Evolutionary conservation across 129 eudicot genomes (phyloP).

Genomic region (Logfia minima): DNA sequence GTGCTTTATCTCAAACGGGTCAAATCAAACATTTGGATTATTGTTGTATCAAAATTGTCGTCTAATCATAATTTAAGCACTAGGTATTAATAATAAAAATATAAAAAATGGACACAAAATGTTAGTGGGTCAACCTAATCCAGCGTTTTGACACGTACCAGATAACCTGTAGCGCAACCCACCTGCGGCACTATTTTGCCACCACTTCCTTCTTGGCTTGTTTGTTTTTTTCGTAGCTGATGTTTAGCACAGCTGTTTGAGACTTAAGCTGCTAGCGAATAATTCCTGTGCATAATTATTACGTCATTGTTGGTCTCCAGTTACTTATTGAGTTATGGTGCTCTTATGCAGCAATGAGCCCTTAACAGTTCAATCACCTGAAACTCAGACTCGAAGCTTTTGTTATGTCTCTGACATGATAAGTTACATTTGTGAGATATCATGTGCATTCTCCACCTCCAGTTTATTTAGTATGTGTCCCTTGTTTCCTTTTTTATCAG

Average conservation of each 20-base stretch:
- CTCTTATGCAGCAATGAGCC: constrained; percentile 62
- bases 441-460: not conserved
- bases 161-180: too few species aligned
- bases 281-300: not conserved
- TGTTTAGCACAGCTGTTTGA: not conserved
- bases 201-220: too few species aligned
- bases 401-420: constrained; percentile 98
- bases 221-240: too few species aligned
- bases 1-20: not conserved
- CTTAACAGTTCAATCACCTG: constrained; percentile 92
- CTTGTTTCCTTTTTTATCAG: constrained; percentile 35
- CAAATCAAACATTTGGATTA: not conserved
- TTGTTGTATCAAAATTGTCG: too few species aligned
- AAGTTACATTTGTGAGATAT: constrained; percentile 12
- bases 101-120: too few species aligned
- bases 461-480: constrained; percentile 6
- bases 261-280: not conserved
- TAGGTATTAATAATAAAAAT: too few species aligned
- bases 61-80: too few species aligned
- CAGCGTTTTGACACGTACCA: too few species aligned
- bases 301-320: not conserved
- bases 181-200: too few species aligned
- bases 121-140: too few species aligned
- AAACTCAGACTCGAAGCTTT: constrained; percentile 95
- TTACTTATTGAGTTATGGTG: not conserved